Percentiles rank a stretch among this genome's conserved stretches.
Conservation (phyloP, 768 basidiomycete species). For the Sistotremastrum niveocremeum region DNA sequence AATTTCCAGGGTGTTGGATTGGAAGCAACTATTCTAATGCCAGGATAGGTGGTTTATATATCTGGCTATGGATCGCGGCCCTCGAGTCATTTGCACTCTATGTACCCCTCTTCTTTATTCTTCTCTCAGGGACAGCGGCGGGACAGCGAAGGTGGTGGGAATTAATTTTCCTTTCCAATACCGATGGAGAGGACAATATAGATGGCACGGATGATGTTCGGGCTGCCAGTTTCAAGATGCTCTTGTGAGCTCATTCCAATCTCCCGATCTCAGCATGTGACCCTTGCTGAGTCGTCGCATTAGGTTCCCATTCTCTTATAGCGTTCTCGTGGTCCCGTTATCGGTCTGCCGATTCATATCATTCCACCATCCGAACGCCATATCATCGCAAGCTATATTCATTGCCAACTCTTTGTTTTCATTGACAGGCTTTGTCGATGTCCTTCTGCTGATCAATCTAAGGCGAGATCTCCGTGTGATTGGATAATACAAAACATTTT, state of each 20-base stretch:
- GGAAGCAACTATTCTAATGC: slow-evolving; percentile 18
- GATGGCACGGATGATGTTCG: no score
- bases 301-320: slow-evolving; percentile 28
- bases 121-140: no score
- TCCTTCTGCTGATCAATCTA: slow-evolving; percentile 23
- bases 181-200: no score
- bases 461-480: slow-evolving; percentile 16
- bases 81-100: slow-evolving; percentile 30
- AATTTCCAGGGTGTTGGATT: slow-evolving; percentile 41
- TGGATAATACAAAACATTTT: no score
- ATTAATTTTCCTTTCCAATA: no score
- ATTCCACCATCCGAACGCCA: slow-evolving; percentile 9
- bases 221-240: no score
- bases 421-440: slow-evolving; percentile 28
- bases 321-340: slow-evolving; percentile 24
- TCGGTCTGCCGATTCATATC: slow-evolving; percentile 27
- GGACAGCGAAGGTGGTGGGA: no score
- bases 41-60: slow-evolving; percentile 32
- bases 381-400: slow-evolving; percentile 21
- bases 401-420: slow-evolving; percentile 20
- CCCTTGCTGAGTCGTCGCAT: slow-evolving; percentile 20
- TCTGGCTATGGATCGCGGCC: slow-evolving; percentile 39
- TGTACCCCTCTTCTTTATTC: slow-evolving; percentile 27
- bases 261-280: not conserved
- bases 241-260: no score